Conservation (phyloP, 2,329 filamentous ascomycete species). For the Beauveria australis region DNA sequence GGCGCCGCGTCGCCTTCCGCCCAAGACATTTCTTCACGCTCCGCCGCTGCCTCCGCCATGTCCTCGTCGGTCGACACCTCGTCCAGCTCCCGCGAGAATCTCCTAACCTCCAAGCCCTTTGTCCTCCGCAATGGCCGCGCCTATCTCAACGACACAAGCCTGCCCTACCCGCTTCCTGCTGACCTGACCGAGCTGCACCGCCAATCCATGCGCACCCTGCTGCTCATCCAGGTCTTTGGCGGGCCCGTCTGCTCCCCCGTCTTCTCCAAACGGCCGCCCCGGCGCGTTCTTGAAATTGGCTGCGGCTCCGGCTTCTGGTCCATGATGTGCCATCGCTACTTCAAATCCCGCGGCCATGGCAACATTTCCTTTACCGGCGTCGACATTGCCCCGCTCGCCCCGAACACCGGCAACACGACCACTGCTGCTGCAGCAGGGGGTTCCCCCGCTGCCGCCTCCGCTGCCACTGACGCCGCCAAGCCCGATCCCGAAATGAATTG, state of each 20-base stretch:
- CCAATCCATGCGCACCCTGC: slow-evolving; percentile 74
- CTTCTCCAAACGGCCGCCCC: slow-evolving; percentile 59
- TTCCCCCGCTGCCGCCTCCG: slow-evolving; percentile 16
- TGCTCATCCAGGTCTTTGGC: slow-evolving; percentile 74
- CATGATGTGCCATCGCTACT: slow-evolving; percentile 76
- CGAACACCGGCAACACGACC: slow-evolving; percentile 26
- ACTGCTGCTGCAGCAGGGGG: slow-evolving; percentile 20
- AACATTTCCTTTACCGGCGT: slow-evolving; percentile 73
- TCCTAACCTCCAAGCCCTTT: slow-evolving; percentile 44
- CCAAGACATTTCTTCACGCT: slow-evolving; percentile 24
- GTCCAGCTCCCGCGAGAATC: slow-evolving; percentile 34
- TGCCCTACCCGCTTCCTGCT: slow-evolving; percentile 78
- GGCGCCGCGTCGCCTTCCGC: slow-evolving; percentile 25
- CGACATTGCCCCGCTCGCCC: slow-evolving; percentile 67
- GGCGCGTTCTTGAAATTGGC: slow-evolving; percentile 73
- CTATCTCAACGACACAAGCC: slow-evolving; percentile 65
- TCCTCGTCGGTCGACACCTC: slow-evolving; percentile 36
- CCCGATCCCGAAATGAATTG: slow-evolving; percentile 70
- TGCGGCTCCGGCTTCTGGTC: slow-evolving; percentile 90
- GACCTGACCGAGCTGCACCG: slow-evolving; percentile 82
- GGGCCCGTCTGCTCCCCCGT: slow-evolving; percentile 67
- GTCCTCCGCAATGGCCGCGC: slow-evolving; percentile 69
- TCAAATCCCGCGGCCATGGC: slow-evolving; percentile 57
- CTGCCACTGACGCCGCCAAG: slow-evolving; percentile 32
- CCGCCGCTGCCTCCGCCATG: slow-evolving; percentile 24